These are phyloP conservation scores for Wallacemonas sp. DNA, from an alignment of 208 protist genomes.

Conservation along the genomic window DNA sequence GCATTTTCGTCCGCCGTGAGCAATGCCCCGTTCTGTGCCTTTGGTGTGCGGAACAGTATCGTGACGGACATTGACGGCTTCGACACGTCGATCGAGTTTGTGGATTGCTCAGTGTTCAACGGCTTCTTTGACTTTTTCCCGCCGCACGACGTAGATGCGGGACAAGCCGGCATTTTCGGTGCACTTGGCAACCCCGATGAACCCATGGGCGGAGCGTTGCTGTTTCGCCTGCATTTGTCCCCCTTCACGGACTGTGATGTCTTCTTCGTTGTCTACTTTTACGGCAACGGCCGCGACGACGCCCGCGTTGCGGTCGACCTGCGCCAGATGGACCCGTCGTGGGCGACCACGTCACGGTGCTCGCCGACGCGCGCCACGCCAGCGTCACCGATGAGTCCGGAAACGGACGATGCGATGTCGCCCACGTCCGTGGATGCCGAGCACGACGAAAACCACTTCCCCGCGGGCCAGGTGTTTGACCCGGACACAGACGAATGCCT, in stretches of 20 bases:
- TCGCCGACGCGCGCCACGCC: conserved; percentile 22
- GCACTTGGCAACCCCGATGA: conserved; percentile 27
- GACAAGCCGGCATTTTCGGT: conserved; percentile 33
- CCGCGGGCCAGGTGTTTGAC: neutral
- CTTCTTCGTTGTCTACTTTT: conserved; percentile 48
- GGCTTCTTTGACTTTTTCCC: conserved; percentile 65
- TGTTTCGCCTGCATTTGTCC: conserved; percentile 29
- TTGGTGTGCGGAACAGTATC: conserved; percentile 49
- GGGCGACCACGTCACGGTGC: conserved; percentile 13
- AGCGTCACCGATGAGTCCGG: conserved; percentile 25
- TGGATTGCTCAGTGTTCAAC: conserved; percentile 26
- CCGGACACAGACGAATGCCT: conserved; percentile 15
- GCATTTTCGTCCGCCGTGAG: conserved; percentile 39
- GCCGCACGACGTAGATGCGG: conserved; percentile 24
- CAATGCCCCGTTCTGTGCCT: conserved; percentile 35
- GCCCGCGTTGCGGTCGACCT: conserved; percentile 35
- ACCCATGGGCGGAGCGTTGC: conserved; percentile 35
- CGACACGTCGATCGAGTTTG: conserved; percentile 31
- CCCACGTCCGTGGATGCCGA: neutral
- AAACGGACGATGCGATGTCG: too few species aligned
- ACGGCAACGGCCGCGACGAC: conserved; percentile 18
- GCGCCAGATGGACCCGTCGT: conserved; percentile 24
- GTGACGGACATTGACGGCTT: conserved; percentile 33
- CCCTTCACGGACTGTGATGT: conserved; percentile 30
- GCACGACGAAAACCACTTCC: neutral